Evolutionary conservation across 805 yeast species (phyloP), one percentile per base, ranked within the genome.

Genomic region (Pichia gijzeniarum): DNA sequence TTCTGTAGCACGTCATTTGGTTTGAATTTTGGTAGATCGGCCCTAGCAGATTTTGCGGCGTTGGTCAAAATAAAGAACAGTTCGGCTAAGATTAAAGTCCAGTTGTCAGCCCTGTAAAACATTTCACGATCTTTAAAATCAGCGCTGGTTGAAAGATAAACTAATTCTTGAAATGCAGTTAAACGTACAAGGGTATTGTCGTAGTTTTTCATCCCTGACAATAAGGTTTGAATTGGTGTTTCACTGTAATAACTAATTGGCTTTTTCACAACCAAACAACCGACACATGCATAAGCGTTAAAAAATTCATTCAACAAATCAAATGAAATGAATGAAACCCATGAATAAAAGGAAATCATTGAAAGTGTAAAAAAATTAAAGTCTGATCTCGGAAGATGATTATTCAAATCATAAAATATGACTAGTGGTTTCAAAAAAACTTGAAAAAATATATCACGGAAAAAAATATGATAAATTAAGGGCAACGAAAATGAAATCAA

Each of bases 151-250:
- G 89, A 67, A 39, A 84, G 67, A 54, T 74, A 80, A 1, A 86
- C 83, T 44, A 84, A 66, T 57, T 85, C 93, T 62, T 85, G 91
- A 63, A 78, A 83, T 2, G 91, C 89, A 1, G 88, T 79, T 48
- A 79, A 58, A 48, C 79, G 73, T 1, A 76, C 74, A 44, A 77
- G 68, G 10, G 67, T 69, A 38, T 63, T 52, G 41, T 69, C 70
- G 27, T 63, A 59, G 31, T 80, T 80, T 41, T 73, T 71, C 49
- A 85, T 68, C 0, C 91, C 91, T 3, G 80, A 70, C 12, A 84
- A 59, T 33, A 85, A 63, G 1, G 89, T 80, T 42, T 73, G 76
- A 40, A 80, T 66, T 7, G 87, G 89, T 41, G 77, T 79, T 0
- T 80, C 65, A 14, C 83, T 72, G 25, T 77, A 73, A 12, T 76